Conservation (phyloP, 1,139 yeast genomes). For the Maudiozyma humilis region DNA sequence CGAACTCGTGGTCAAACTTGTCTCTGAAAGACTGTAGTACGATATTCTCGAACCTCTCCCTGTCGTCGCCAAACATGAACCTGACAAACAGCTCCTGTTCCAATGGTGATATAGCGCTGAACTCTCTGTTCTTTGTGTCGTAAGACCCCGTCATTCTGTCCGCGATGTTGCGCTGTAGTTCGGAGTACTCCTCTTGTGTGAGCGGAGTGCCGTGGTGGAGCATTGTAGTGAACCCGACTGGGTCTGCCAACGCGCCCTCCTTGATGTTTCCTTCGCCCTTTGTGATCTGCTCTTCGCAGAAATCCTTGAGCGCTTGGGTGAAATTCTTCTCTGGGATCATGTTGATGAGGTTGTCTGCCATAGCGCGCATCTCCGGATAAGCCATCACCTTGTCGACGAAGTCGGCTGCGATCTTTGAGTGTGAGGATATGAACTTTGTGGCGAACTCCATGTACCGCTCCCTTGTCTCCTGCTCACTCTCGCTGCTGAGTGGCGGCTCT, state of each 20-base stretch:
- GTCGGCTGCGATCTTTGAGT: constrained; percentile 30
- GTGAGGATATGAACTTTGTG: constrained; percentile 29
- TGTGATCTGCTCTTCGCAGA: constrained; percentile 18
- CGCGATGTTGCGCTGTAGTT: constrained; percentile 27
- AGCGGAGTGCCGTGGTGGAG: constrained; percentile 26
- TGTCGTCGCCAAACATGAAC: constrained; percentile 27
- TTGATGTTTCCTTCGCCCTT: constrained; percentile 5
- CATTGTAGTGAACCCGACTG: constrained; percentile 26
- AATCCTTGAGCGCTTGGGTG: constrained; percentile 27
- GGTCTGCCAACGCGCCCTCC: constrained; percentile 16
- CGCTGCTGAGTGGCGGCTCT: constrained; percentile 2
- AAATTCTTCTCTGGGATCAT: constrained; percentile 26
- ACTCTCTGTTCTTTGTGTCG: constrained; percentile 21
- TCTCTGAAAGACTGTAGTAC: constrained; percentile 24
- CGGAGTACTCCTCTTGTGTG: constrained; percentile 26
- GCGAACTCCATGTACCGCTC: constrained; percentile 26
- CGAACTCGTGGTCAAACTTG: constrained; percentile 19
- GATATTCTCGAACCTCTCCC: constrained; percentile 22
- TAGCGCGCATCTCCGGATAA: constrained; percentile 29
- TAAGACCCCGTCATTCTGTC: constrained; percentile 27
- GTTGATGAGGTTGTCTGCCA: constrained; percentile 29
- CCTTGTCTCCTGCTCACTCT: constrained; percentile 19
- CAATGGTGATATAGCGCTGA: constrained; percentile 22
- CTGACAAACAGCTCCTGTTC: constrained; percentile 27
- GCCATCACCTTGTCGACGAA: constrained; percentile 27